phyloP scores from a whole-genome alignment of 345 rosid species.

The Aquilaria yunnanensis region DNA sequence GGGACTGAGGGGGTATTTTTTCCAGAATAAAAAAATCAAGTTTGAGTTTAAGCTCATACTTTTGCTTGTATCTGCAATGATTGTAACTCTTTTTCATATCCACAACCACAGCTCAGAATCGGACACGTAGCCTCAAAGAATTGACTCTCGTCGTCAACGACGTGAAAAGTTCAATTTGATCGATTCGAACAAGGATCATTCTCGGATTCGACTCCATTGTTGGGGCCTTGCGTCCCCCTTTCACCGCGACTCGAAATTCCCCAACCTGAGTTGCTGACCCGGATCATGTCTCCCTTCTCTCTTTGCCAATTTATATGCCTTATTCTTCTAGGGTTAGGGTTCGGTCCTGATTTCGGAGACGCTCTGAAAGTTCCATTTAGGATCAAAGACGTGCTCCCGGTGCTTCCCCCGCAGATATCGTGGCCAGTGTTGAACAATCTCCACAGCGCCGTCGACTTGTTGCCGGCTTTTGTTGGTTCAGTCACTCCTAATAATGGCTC shows the following conservation, averaged over 20 bases:
- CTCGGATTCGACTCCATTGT: slow-evolving; percentile 1
- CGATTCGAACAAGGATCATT: not conserved
- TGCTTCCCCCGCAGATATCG: slow-evolving; percentile 78
- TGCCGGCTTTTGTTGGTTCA: slow-evolving; percentile 83
- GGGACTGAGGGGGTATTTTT: no score
- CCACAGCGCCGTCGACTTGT: slow-evolving; percentile 82
- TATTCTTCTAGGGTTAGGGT: slow-evolving; percentile 29
- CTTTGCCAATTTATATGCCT: slow-evolving; percentile 9
- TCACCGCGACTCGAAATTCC: not conserved
- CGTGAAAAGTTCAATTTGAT: not conserved
- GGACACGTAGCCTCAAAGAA: no score
- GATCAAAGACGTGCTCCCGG: slow-evolving; percentile 75
- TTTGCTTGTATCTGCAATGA: no score
- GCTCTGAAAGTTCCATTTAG: slow-evolving; percentile 68
- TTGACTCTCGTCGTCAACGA: not conserved
- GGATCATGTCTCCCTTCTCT: not conserved
- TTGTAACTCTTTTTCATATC: no score
- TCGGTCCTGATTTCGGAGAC: slow-evolving; percentile 24
- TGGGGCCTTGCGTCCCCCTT: not conserved
- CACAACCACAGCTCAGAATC: no score
- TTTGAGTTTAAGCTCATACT: no score
- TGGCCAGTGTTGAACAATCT: slow-evolving; percentile 87
- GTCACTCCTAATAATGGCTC: slow-evolving; percentile 56
- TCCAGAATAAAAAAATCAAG: no score
- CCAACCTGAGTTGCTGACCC: not conserved